A percentile compares a stretch with the other conserved stretches of the same genome.
phyloP scores from a whole-genome alignment of 345 rosid genomes.

The Acer negundo region DNA sequence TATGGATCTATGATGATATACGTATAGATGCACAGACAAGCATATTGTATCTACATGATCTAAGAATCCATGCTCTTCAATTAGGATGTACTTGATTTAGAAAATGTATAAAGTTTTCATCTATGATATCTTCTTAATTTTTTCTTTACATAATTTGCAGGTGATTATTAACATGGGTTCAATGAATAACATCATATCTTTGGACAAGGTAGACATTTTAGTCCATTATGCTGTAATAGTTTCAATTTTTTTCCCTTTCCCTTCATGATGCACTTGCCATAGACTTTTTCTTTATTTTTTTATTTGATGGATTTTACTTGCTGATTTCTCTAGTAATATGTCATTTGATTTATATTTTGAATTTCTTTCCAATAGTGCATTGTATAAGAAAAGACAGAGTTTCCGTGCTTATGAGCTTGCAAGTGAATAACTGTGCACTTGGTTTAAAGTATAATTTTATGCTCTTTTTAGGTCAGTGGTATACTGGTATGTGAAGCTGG shows the following conservation, averaged over 20 bases:
- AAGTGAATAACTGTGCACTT: not conserved
- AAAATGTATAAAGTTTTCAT: not conserved
- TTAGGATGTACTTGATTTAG: not conserved
- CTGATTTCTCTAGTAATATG: not conserved
- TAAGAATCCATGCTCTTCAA: not conserved
- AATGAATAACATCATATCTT: constrained; percentile 73
- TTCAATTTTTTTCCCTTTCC: not conserved
- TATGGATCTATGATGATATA: not conserved
- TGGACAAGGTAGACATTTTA: constrained; percentile 66
- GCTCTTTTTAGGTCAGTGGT: constrained; percentile 65
- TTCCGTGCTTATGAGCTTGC: not conserved
- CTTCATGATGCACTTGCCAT: not conserved
- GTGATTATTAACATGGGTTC: constrained; percentile 75
- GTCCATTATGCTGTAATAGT: not conserved
- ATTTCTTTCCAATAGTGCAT: not conserved
- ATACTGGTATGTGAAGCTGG: constrained; percentile 96
- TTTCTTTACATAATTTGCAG: constrained; percentile 38
- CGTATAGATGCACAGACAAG: not conserved
- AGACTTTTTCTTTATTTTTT: not conserved
- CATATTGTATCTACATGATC: not conserved
- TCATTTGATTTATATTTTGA: not conserved
- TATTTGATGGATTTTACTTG: not conserved
- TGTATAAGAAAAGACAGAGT: not conserved
- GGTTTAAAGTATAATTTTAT: not conserved
- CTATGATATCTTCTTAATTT: not conserved